These are phyloP conservation scores for Talaromyces sp. DNA, from an alignment of 2,329 filamentous ascomycete genomes.

Conservation along the genomic window DNA sequence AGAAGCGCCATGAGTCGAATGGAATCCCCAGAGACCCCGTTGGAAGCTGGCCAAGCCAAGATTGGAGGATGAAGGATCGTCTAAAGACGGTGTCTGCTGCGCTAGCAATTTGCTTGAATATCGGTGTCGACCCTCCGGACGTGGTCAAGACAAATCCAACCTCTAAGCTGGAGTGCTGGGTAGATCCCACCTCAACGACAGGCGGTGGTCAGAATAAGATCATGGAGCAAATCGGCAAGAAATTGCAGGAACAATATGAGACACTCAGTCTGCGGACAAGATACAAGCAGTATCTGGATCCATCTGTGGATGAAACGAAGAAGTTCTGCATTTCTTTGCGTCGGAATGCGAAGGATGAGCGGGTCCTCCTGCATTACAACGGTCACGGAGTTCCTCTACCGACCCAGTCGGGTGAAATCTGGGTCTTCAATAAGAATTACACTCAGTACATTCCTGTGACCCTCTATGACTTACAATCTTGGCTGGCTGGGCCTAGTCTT, in stretches of 20 bases:
- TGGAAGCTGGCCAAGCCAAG: constrained; percentile 67
- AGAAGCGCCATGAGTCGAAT: constrained; percentile 94
- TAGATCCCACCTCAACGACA: constrained; percentile 80
- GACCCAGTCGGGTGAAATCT: constrained; percentile 93
- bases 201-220: constrained; percentile 75
- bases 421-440: constrained; percentile 99
- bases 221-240: constrained; percentile 92
- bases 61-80: constrained; percentile 96
- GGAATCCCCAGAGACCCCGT: constrained; percentile 72
- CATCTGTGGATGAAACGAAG: constrained; percentile 95
- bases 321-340: constrained; percentile 91
- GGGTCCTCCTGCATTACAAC: constrained; percentile 98
- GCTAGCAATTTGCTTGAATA: constrained; percentile 91
- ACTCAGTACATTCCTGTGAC: constrained; percentile 98
- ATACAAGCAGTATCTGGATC: constrained; percentile 96
- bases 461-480: constrained; percentile 90
- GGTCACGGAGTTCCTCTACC: constrained; percentile 96
- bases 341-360: constrained; percentile 91
- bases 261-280: constrained; percentile 92
- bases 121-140: constrained; percentile 95
- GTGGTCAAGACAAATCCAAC: constrained; percentile 94
- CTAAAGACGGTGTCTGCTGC: constrained; percentile 96
- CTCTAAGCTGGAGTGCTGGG: constrained; percentile 94
- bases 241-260: constrained; percentile 94
- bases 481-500: constrained; percentile 92